Conservation (phyloP, 1,284 basidiomycete species). For the Trichosporon asahii region DNA sequence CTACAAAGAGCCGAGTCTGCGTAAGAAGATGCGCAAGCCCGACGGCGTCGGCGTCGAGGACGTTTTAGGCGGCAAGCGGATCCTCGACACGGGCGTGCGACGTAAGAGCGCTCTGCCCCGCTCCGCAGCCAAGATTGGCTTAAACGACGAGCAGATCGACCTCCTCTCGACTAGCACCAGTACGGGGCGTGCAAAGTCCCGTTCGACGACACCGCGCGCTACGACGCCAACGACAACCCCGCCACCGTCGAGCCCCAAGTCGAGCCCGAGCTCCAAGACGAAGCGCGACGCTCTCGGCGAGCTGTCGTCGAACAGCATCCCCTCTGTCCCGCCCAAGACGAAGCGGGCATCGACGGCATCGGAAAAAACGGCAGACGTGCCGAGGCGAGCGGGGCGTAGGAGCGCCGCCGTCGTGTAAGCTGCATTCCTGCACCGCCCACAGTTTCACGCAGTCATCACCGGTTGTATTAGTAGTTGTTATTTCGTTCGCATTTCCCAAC, state of each 20-base stretch:
- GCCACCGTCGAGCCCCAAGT: background rate
- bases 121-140: conserved; percentile 6
- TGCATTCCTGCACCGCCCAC: background rate
- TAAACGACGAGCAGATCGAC: background rate
- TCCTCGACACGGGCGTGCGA: conserved; percentile 19
- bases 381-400: conserved; percentile 1
- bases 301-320: conserved; percentile 1
- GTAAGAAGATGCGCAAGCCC: conserved; percentile 28
- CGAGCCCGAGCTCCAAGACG: background rate
- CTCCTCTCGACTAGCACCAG: background rate
- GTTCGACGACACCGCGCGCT: background rate
- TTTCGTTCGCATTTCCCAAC: background rate
- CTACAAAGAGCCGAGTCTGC: conserved; percentile 26
- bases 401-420: background rate
- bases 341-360: background rate
- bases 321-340: background rate
- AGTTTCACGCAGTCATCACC: background rate
- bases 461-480: conserved; percentile 11
- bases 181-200: background rate
- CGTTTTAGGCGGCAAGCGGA: conserved; percentile 12
- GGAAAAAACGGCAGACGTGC: background rate
- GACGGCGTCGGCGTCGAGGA: conserved; percentile 23
- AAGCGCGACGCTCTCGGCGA: conserved; percentile 4
- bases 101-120: conserved; percentile 23
- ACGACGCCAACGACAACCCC: background rate